A percentile compares a stretch with the other conserved stretches of the same genome.
phyloP scores from a whole-genome alignment of 2,329 filamentous ascomycete species.

The Cordyceps farinosa region DNA sequence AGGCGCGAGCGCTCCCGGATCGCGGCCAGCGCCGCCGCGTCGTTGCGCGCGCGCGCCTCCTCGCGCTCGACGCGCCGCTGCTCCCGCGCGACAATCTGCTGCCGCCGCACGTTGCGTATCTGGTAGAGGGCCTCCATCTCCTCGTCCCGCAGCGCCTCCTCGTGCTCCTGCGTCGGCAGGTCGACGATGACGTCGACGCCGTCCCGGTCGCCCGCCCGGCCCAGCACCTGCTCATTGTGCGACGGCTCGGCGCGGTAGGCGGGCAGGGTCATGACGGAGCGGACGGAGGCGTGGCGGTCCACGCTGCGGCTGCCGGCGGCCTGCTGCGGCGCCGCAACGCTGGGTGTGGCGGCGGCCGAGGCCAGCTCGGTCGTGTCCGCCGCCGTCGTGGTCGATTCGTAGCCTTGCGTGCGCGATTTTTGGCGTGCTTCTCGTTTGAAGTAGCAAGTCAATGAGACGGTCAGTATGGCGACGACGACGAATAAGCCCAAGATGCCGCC shows the following conservation, averaged over 20 bases:
- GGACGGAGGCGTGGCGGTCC: slow-evolving; percentile 79
- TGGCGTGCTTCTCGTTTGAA: neutral
- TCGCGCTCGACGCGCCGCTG: slow-evolving; percentile 65
- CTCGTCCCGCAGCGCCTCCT: slow-evolving; percentile 74
- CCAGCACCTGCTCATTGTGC: slow-evolving; percentile 77
- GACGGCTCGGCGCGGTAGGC: slow-evolving; percentile 72
- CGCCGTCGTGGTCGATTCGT: slow-evolving; percentile 5
- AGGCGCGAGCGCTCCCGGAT: slow-evolving; percentile 60
- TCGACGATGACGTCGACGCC: slow-evolving; percentile 91
- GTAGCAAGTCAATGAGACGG: neutral
- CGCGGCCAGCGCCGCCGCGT: slow-evolving; percentile 64
- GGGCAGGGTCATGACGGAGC: slow-evolving; percentile 92
- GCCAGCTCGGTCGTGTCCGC: slow-evolving; percentile 10
- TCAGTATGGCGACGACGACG: neutral
- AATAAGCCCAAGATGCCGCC: neutral
- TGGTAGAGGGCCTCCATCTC: slow-evolving; percentile 94
- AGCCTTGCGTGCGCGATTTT: slow-evolving; percentile 10
- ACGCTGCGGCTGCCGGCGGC: slow-evolving; percentile 39
- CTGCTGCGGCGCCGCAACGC: neutral
- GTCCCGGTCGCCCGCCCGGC: slow-evolving; percentile 82
- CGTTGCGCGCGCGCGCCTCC: slow-evolving; percentile 69
- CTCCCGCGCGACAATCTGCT: slow-evolving; percentile 73
- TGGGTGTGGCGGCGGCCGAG: neutral
- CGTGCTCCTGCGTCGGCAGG: slow-evolving; percentile 73
- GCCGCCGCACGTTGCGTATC: slow-evolving; percentile 73